Base-by-base conservation (phyloP, 495 filamentous ascomycete species). In the Barbatosphaeria neglecta region DNA sequence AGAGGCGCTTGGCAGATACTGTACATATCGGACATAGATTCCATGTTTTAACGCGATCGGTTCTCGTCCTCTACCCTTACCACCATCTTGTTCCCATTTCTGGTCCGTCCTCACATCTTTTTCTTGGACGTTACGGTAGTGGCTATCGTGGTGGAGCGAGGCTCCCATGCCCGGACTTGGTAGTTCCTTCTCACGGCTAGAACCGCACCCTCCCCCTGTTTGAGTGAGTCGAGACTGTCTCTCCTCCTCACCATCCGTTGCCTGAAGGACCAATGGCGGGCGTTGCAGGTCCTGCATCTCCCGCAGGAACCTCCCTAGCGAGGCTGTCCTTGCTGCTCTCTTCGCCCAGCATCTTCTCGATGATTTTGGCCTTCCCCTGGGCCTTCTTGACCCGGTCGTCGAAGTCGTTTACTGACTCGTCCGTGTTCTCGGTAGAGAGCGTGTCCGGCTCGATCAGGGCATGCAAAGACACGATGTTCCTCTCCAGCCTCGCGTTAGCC, bases 321-420 rank as follows among this genome's bases (percentile, higher is more conserved):
- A 6, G 11, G 15, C 45, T 52, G 25, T 42, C 44, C 18, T 44
- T 50, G 1, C 43, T 50, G 1, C 28, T n/a, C 5, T 56, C 59
- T 51, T 87, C 84, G 0, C 82, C 81, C 15, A 84, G 65, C 20
- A 83, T 70, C 35, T 77, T 77, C 64, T 89, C 84, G 38, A 95
- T 83, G 41, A 96, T 74, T 60, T 86, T 90, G 1, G 74, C 73
- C 57, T 90, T 90, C n/a, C 80, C 78, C 44, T 81, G 68, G 9
- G 87, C 89, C 51, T 83, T 75, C 65, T 84, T 87, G 43, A 92
- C 52, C 27, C 89, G 72, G 59, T 92, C 86, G 52, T 96, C 88
- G 49, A 89, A 84, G 54, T 90, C 86, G 20, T 81, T 79, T 17
- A 95, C 84, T 5, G 84, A 80, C 38, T 90, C 87, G 52, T 95